Evolutionary conservation across 2,329 filamentous ascomycete genomes (phyloP).

Genomic region (Phaeosphaeriaceae sp.): DNA sequence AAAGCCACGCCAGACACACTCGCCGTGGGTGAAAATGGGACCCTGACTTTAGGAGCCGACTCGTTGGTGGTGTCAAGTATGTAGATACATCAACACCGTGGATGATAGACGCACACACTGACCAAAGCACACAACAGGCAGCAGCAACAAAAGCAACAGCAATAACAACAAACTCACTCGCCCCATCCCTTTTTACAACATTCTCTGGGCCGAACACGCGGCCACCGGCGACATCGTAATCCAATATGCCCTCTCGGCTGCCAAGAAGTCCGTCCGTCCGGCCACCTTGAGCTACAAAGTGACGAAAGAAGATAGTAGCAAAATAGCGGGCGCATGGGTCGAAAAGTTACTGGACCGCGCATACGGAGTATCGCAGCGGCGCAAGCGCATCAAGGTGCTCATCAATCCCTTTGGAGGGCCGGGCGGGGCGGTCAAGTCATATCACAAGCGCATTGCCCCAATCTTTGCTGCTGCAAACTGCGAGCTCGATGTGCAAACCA

Average conservation of each 20-base stretch:
- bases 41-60: slow-evolving; percentile 66
- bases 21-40: slow-evolving; percentile 63
- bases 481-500: slow-evolving; percentile 73
- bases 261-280: slow-evolving; percentile 64
- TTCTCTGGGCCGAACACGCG: slow-evolving; percentile 78
- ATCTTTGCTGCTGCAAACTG: slow-evolving; percentile 84
- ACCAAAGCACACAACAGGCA: slow-evolving; percentile 59
- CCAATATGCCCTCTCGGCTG: slow-evolving; percentile 69
- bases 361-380: slow-evolving; percentile 71
- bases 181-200: slow-evolving; percentile 78
- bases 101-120: slow-evolving; percentile 10
- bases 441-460: slow-evolving; percentile 76
- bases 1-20: slow-evolving; percentile 52
- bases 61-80: slow-evolving; percentile 65
- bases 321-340: slow-evolving; percentile 66
- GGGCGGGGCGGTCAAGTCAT: slow-evolving; percentile 75
- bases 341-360: slow-evolving; percentile 69
- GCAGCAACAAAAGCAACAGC: slow-evolving; percentile 54
- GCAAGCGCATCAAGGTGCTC: slow-evolving; percentile 83
- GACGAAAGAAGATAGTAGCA: slow-evolving; percentile 57
- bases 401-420: slow-evolving; percentile 92
- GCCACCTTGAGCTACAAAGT: slow-evolving; percentile 68
- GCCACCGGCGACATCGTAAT: slow-evolving; percentile 67
- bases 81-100: no score
- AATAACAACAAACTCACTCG: slow-evolving; percentile 61